Percentiles rank a stretch among this genome's conserved stretches.
These are phyloP conservation scores for Periconia sp. DNA, from an alignment of 2,329 filamentous ascomycete species.

Conservation along the genomic window DNA sequence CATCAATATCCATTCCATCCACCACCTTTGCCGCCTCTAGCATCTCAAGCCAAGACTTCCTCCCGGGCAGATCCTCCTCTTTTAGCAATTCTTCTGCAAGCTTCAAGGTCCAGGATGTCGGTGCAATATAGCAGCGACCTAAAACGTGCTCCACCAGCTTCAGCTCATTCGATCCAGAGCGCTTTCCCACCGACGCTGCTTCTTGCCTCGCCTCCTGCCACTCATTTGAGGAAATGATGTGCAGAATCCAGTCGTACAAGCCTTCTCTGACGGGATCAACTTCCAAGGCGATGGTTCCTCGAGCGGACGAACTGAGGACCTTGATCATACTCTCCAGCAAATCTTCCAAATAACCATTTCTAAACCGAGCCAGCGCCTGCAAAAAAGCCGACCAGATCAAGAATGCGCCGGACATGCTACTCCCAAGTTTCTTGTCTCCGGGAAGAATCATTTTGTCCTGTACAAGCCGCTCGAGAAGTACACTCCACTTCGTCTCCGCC, in stretches of 20 bases:
- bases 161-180: no score
- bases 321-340: constrained; percentile 48
- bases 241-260: constrained; percentile 56
- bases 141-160: constrained; percentile 19
- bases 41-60: constrained; percentile 27
- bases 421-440: constrained; percentile 36
- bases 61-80: constrained; percentile 17
- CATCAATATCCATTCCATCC: constrained; percentile 8
- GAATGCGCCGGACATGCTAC: constrained; percentile 51
- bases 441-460: constrained; percentile 46
- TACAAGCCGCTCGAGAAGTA: constrained; percentile 34
- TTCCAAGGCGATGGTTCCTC: constrained; percentile 12
- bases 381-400: constrained; percentile 53
- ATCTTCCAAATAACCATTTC: constrained; percentile 43
- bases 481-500: constrained; percentile 2
- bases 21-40: constrained; percentile 35
- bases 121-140: constrained; percentile 41
- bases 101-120: constrained; percentile 45
- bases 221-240: constrained; percentile 50
- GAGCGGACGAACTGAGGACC: constrained; percentile 31
- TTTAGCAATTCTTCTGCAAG: constrained; percentile 43
- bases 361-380: constrained; percentile 36
- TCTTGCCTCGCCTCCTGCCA: constrained; percentile 38
- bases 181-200: no score
- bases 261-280: constrained; percentile 49